Base-by-base conservation (phyloP, 2,329 filamentous ascomycete species). In the Ophiostoma piceae region DNA sequence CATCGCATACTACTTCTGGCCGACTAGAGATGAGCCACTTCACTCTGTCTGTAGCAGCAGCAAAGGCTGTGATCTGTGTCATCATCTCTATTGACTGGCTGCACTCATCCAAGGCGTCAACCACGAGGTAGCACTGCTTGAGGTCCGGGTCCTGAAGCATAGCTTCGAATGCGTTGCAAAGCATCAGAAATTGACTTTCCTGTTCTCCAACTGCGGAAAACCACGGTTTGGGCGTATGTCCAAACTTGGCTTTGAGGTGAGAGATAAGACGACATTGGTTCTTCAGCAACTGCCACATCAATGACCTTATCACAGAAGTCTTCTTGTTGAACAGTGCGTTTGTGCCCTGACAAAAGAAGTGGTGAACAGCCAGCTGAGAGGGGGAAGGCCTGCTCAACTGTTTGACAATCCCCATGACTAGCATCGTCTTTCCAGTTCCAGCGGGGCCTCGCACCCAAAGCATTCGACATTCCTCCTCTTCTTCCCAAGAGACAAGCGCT, bases 321-420 rank as follows among this genome's bases (percentile, higher is more conserved):
- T 32, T 32, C 0, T 29, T 35, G 2, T 19, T 62, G 57, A 62
- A 62, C 57, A 16, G 3, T 7, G 14, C 12, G 26, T 62, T 32
- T 32, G 57, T 62, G 57, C 57, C 57, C 14, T 62, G 57, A 26
- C 57, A 62, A 7, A 62, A 62, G 57, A 62, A 62, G 57, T 62
- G 57, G 3, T 22, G 22, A 3, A 35, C 57, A 16, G 11, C 29
- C 16, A 4, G 12, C 9, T 32, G 22, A 9, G 57, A 14, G 19
- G 54, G 8, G 12, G 26, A 5, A 4, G 57, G 6, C 57, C 26
- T 14, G 2, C 26, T 16, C 57, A 62, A 32, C 26, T 29, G 26
- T 26, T 62, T 62, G 57, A 62, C 14, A 26, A 62, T 62, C 26
- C 57, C 57, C 57, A 62, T 62, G 22, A 62, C 57, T 2, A 62